Percentiles rank a stretch among this genome's conserved stretches.
These are phyloP conservation scores for Pythium monospermum DNA, from an alignment of 352 stramenopile genomes.

Conservation along the genomic window DNA sequence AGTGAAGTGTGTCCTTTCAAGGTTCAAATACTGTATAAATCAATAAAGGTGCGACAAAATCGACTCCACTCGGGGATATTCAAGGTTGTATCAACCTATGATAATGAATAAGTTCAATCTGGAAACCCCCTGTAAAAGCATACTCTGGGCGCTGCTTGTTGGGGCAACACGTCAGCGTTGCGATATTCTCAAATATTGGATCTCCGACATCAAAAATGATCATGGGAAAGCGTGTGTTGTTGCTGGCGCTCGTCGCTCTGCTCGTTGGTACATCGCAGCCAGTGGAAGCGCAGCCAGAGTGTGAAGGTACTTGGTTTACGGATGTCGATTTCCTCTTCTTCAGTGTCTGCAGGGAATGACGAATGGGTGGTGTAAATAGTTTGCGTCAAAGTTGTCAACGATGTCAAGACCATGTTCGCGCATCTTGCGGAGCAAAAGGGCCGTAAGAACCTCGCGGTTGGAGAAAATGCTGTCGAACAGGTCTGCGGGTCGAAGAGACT, in stretches of 20 bases:
- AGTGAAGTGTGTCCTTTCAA: no score
- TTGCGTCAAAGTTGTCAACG: conserved; percentile 89
- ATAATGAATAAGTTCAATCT: neutral
- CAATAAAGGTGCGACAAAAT: no score
- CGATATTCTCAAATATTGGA: conserved; percentile 29
- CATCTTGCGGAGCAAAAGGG: conserved; percentile 64
- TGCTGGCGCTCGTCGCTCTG: conserved; percentile 70
- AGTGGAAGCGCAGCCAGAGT: conserved; percentile 71
- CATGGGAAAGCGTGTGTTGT: conserved; percentile 43
- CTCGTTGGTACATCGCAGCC: conserved; percentile 29
- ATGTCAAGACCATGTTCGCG: conserved; percentile 70
- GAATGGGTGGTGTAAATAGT: conserved; percentile 39
- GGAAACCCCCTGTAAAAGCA: no score
- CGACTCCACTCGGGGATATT: no score
- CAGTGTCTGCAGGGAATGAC: no score
- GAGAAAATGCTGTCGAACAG: conserved; percentile 81
- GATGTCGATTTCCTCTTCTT: neutral
- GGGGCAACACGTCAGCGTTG: neutral
- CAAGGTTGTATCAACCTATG: no score
- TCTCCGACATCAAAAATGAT: conserved; percentile 27
- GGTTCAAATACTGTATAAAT: no score
- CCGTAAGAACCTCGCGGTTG: conserved; percentile 75
- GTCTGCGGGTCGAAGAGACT: conserved; percentile 79
- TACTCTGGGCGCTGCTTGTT: no score
- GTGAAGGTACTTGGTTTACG: conserved; percentile 69